Conservation (phyloP, 768 basidiomycete species). For the Thelephora ganbajun region DNA sequence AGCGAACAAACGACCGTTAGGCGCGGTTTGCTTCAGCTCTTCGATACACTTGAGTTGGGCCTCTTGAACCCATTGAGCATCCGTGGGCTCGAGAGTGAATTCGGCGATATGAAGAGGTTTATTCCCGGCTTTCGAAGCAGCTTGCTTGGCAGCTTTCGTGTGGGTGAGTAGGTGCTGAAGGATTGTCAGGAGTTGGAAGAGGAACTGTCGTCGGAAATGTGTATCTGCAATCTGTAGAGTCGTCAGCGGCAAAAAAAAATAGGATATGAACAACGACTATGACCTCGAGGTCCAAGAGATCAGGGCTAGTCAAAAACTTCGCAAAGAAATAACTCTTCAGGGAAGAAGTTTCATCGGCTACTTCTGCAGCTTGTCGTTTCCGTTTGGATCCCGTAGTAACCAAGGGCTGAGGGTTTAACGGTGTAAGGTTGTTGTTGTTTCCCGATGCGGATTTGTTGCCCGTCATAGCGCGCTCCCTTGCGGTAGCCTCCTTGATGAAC, state of each 20-base stretch:
- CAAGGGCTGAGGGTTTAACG: no score
- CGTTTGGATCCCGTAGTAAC: constrained; percentile 2
- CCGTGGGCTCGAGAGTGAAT: constrained; percentile 54
- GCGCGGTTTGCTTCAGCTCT: constrained; percentile 59
- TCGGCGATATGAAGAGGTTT: constrained; percentile 67
- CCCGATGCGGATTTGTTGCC: constrained; percentile 42
- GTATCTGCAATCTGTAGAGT: constrained; percentile 66
- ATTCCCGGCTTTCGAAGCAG: constrained; percentile 51
- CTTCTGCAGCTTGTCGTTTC: constrained; percentile 23
- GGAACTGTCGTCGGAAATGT: constrained; percentile 84
- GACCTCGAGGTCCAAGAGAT: constrained; percentile 80
- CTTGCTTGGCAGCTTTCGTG: constrained; percentile 49
- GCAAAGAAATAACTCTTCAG: constrained; percentile 77
- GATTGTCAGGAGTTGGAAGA: constrained; percentile 75
- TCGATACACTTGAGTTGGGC: constrained; percentile 38
- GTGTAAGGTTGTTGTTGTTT: constrained; percentile 9
- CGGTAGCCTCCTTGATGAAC: constrained; percentile 74
- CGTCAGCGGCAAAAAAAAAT: not conserved
- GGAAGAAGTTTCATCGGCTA: constrained; percentile 29
- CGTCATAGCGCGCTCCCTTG: constrained; percentile 81
- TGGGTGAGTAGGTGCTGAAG: constrained; percentile 63
- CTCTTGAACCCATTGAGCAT: constrained; percentile 69
- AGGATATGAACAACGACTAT: constrained; percentile 6
- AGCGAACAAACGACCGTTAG: constrained; percentile 62
- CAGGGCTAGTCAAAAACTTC: constrained; percentile 83